phyloP scores from a whole-genome alignment of 495 filamentous ascomycete genomes.

The Aspergillus wentii region DNA sequence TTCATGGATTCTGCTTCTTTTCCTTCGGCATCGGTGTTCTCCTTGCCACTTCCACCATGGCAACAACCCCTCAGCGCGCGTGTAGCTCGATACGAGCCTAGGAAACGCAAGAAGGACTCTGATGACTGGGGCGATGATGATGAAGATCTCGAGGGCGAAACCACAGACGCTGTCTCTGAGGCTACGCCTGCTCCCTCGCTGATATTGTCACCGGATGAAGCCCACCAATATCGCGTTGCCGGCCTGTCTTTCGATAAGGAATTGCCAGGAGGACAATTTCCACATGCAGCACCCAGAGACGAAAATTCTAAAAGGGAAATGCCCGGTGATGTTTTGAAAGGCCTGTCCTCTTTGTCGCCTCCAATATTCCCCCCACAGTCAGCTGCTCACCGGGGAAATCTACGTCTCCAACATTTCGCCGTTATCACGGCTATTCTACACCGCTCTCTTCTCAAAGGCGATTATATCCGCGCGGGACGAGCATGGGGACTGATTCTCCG shows the following conservation, averaged over 20 bases:
- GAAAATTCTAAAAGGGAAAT: constrained; percentile 8
- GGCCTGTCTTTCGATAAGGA: constrained; percentile 40
- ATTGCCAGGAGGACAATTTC: constrained; percentile 39
- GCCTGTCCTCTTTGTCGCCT: constrained; percentile 23
- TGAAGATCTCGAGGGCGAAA: constrained; percentile 19
- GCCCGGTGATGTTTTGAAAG: constrained; percentile 12
- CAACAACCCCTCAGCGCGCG: constrained; percentile 31
- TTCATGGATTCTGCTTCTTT: constrained; percentile 29
- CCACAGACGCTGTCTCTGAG: constrained; percentile 34
- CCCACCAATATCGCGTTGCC: constrained; percentile 42
- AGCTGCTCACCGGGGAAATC: constrained; percentile 26
- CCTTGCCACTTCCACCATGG: constrained; percentile 37
- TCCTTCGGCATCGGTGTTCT: constrained; percentile 31
- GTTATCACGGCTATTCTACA: constrained; percentile 59
- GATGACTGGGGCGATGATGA: constrained; percentile 24
- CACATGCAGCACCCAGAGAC: constrained; percentile 28
- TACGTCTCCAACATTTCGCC: constrained; percentile 54
- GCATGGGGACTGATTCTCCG: constrained; percentile 63
- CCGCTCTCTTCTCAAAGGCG: constrained; percentile 52
- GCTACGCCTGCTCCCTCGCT: constrained; percentile 18
- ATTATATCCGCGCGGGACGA: constrained; percentile 57
- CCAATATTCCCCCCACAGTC: constrained; percentile 35
- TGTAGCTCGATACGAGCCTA: constrained; percentile 31
- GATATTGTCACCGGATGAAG: constrained; percentile 40
- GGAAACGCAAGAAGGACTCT: constrained; percentile 31